Conservation (phyloP, 106 monocot species). For the Acorus gramineus region DNA sequence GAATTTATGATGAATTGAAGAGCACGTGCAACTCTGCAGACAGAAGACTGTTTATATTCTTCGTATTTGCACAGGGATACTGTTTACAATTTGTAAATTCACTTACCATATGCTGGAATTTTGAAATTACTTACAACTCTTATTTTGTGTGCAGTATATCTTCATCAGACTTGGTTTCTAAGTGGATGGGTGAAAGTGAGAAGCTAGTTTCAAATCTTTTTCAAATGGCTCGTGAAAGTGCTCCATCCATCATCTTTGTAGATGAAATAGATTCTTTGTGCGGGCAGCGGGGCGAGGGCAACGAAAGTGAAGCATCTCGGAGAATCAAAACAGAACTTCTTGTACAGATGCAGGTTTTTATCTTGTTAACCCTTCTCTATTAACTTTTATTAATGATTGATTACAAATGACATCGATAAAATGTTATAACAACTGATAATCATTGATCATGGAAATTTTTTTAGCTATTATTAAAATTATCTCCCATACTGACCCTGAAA, state of each 20-base stretch:
- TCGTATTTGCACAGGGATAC: too few species aligned
- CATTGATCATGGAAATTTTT: too few species aligned
- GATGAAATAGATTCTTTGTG: constrained; percentile 67
- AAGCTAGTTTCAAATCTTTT: constrained; percentile 88
- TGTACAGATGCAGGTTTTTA: constrained; percentile 87
- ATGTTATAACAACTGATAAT: too few species aligned
- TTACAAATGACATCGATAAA: too few species aligned
- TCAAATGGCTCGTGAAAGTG: constrained; percentile 70
- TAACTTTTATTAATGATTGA: too few species aligned
- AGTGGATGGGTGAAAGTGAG: constrained; percentile 99
- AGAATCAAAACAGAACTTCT: constrained; percentile 91
- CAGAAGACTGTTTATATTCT: too few species aligned
- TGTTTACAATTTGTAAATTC: too few species aligned
- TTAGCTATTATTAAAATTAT: too few species aligned
- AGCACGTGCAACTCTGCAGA: too few species aligned
- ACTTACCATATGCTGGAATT: not conserved
- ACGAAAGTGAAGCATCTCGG: constrained; percentile 93
- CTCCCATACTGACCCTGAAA: too few species aligned
- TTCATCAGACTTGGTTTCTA: constrained; percentile 86
- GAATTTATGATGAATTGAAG: too few species aligned
- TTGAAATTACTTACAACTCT: not conserved
- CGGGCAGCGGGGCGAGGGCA: constrained; percentile 64
- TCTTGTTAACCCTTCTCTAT: not conserved
- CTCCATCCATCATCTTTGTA: constrained; percentile 61
- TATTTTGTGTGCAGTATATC: constrained; percentile 58